Evolutionary conservation across 345 rosid genomes (phyloP), one percentile per base, ranked within the genome.

Genomic region (Erysimum cheiranthoides): DNA sequence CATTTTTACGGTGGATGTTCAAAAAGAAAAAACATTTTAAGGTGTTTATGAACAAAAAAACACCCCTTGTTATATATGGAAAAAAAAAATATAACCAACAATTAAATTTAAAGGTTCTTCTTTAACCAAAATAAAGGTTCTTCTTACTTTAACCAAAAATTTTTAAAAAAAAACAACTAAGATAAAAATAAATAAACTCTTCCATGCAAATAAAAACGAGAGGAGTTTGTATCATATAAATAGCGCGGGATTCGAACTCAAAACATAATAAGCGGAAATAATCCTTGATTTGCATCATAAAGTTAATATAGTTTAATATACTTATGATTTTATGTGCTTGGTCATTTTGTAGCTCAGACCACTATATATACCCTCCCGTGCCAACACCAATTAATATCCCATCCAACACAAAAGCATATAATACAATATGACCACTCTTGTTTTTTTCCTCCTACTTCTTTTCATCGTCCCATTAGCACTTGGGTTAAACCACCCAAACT

Each of bases 401-500:
- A 65, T 63, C 50, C 39, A 62, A 34, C 71, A 13, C 66, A 69
- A 69, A 69, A 78, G 42, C 57, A 59, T 9, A 78, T 6, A 60
- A 50, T 2, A 52, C 45, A 39, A 78, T 73, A 78, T 52, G 25
- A 21, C 42, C 12, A 60, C 75, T 83, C 56, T 31, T 80, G 66
- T 54, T 27, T 73, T 83, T 27, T 27, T 75, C 68, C 11, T 73
- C 73, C 68, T 79, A 14, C 56, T 77, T 73, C 70, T 82, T 71
- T 62, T 59, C 67, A 47, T 74, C 56, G 14, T 79, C 42, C 70
- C 83, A 69, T 13, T 78, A 49, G 79, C 77, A 66, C 69, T 78
- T 8, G 84, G 79, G 30, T 73, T 73, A 34, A 73, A 80, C 87
- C 81, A 77, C 56, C 83, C 89, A 31, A 83, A 51, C 34, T 90